Conservation (phyloP, 2,329 filamentous ascomycete species). For the Fusarium luffae region DNA sequence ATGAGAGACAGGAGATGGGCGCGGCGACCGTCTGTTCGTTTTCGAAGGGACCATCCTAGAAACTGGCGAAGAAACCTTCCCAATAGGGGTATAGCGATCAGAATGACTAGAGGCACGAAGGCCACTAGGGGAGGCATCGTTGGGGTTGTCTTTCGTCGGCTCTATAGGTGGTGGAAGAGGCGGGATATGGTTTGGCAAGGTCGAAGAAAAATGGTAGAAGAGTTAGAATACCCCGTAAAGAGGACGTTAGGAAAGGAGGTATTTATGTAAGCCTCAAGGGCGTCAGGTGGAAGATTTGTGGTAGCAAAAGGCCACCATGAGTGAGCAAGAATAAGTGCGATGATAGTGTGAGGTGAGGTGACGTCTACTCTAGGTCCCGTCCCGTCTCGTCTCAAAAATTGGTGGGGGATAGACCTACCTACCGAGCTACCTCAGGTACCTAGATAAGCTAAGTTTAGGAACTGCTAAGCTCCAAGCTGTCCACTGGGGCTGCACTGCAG, state of each 20-base stretch:
- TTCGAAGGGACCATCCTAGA: constrained; percentile 70
- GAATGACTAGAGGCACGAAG: constrained; percentile 27
- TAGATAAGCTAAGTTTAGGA: constrained; percentile 22
- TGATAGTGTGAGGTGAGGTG: constrained; percentile 28
- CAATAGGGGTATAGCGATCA: constrained; percentile 45
- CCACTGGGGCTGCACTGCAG: constrained; percentile 1
- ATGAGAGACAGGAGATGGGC: constrained; percentile 66
- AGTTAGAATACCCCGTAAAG: not conserved
- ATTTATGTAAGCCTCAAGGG: constrained; percentile 18
- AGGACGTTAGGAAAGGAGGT: not conserved
- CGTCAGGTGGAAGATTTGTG: constrained; percentile 10
- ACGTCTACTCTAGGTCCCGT: constrained; percentile 1
- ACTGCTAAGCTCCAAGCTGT: constrained; percentile 6
- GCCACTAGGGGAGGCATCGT: constrained; percentile 22
- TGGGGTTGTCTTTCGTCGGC: not conserved
- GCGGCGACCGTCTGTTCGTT: constrained; percentile 71
- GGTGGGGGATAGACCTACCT: constrained; percentile 26
- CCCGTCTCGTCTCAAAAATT: constrained; percentile 30
- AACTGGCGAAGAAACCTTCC: constrained; percentile 52
- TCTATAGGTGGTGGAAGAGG: not conserved
- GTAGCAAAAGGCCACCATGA: constrained; percentile 18
- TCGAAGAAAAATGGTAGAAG: not conserved
- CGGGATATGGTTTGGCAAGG: not conserved
- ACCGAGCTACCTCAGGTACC: not conserved
- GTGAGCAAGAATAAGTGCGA: constrained; percentile 7